Evolutionary conservation across 805 yeast genomes (phyloP), one percentile per base, ranked within the genome.

Genomic region (Tanozyma kutaoensis): DNA sequence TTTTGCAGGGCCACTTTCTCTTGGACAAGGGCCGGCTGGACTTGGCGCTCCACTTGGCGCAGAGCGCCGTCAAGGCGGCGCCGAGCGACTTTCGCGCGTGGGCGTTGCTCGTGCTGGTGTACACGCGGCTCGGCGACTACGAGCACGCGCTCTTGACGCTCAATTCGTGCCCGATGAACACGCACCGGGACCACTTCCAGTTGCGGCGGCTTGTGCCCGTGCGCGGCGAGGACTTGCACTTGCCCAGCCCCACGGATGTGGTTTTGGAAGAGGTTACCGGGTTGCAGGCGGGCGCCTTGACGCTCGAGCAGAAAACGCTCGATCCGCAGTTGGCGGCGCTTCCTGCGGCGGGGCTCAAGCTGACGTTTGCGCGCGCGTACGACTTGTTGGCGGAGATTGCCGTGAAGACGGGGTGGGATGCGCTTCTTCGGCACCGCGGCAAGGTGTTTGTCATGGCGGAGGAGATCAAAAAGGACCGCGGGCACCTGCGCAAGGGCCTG

Each of bases 161-260:
- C 37, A 80, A 80, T 41, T 73, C 88, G 11, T 77, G 86, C 42
- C 93, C 93, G 14, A 77, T 80, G 84, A 74, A 74, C 28, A 69
- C 78, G 8, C 71, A 73, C 41, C 75, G 72, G 43, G 91, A 79
- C 39, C 68, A 68, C 35, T 78, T 60, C 45, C 58, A 63, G 14
- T 59, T 77, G 39, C 70, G 66, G 43, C 58, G 91, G 40, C 63
- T 75, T 4, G 68, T 69, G 8, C 66, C 70, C 15, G 65, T 73
- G 13, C 60, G 61, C 12, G 45, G 58, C 12, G 71, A 69, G 3
- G 67, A 64, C 31, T 50, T 80, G 38, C 93, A 80, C 49, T 57
- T 80, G 23, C 93, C 93, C 0, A 57, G 76, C 23, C 91, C 93
- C 3, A 56, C 65, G 18, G 91, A 79, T 50, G 88, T 76, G 6